Conservation (phyloP, 2,329 filamentous ascomycete species). For the Neofusicoccum sp. region DNA sequence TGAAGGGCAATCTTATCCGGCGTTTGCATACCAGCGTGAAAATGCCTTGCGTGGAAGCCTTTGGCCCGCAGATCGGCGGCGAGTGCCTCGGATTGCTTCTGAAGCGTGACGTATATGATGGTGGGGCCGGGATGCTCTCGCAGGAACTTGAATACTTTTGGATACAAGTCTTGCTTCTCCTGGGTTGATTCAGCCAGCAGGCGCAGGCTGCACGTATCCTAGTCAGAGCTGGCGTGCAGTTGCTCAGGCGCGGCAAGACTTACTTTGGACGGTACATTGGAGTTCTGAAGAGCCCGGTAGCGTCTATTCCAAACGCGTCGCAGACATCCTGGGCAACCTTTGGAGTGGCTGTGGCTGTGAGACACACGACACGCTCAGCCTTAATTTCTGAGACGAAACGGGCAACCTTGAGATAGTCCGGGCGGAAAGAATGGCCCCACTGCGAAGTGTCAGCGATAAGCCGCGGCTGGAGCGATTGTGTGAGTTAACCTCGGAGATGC, state of each 20-base stretch:
- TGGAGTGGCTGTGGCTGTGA: conserved; percentile 60
- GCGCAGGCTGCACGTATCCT: conserved; percentile 35
- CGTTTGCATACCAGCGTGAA: conserved; percentile 53
- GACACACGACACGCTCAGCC: conserved; percentile 59
- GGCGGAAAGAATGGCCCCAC: conserved; percentile 52
- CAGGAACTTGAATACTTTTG: conserved; percentile 50
- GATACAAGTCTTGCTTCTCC: conserved; percentile 46
- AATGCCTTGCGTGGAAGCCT: conserved; percentile 46
- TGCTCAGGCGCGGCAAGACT: background rate
- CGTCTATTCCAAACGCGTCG: conserved; percentile 50
- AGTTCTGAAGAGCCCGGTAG: conserved; percentile 56
- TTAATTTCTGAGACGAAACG: conserved; percentile 56
- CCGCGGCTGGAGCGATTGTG: background rate
- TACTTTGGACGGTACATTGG: conserved; percentile 59
- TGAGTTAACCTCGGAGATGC: conserved; percentile 49
- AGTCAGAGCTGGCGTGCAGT: conserved; percentile 26
- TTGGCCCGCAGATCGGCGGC: conserved; percentile 38
- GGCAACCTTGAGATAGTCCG: conserved; percentile 55
- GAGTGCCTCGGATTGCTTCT: conserved; percentile 52
- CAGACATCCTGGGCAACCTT: conserved; percentile 57
- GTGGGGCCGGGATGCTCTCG: conserved; percentile 53
- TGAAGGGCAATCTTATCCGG: conserved; percentile 49
- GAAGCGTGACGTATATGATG: conserved; percentile 61
- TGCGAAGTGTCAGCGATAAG: conserved; percentile 18
- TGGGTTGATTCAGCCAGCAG: conserved; percentile 50